Conservation (phyloP, 179 eudicot species). For the Heliamphora pulchella region DNA sequence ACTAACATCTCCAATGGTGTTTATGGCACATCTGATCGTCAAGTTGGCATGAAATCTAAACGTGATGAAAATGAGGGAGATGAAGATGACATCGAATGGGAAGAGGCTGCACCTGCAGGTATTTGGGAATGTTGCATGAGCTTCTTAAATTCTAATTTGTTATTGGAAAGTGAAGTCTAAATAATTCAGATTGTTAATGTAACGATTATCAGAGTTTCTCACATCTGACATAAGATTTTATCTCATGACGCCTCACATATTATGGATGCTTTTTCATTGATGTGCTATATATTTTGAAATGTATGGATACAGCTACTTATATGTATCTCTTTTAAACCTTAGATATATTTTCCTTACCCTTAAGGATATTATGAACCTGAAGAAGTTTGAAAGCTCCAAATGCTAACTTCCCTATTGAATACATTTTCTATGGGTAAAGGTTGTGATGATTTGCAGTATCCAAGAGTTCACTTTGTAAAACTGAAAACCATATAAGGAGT, state of each 20-base stretch:
- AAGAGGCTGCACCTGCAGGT: constrained; percentile 79
- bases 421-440: too few species aligned
- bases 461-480: too few species aligned
- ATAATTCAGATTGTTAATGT: background rate
- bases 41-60: constrained; percentile 69
- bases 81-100: constrained; percentile 69
- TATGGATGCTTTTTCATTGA: background rate
- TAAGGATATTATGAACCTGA: too few species aligned
- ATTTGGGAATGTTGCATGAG: constrained; percentile 9
- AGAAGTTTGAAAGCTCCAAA: too few species aligned
- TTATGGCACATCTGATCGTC: constrained; percentile 39
- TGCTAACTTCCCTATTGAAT: too few species aligned
- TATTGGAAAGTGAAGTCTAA: background rate
- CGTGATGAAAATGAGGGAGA: constrained; percentile 47
- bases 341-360: background rate
- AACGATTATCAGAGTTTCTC: background rate
- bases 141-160: constrained; percentile 1
- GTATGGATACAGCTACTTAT: background rate
- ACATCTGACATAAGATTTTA: background rate
- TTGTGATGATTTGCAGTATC: too few species aligned
- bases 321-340: background rate
- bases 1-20: constrained; percentile 22
- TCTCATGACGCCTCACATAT: background rate
- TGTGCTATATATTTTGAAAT: background rate
- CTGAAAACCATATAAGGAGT: too few species aligned